A percentile compares a stretch with the other conserved stretches of the same genome.
phyloP scores from a whole-genome alignment of 106 monocot species.

The Xerophyta viscosa region DNA sequence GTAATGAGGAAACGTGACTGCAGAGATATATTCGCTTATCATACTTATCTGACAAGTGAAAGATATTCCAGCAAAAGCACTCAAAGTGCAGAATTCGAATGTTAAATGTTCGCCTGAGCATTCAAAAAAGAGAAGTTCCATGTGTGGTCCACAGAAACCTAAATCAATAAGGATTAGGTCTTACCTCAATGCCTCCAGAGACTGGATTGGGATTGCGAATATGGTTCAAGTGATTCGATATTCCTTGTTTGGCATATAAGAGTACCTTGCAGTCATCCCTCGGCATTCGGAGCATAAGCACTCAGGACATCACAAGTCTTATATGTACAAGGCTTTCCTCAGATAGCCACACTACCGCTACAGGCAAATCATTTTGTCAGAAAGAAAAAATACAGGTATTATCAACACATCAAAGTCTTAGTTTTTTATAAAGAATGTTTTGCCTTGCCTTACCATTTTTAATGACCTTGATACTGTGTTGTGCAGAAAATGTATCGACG shows the following conservation, averaged over 20 bases:
- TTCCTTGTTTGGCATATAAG: constrained; percentile 47
- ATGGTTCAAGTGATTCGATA: constrained; percentile 42
- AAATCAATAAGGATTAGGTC: constrained; percentile 45
- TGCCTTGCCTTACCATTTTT: background rate
- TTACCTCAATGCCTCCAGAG: constrained; percentile 32
- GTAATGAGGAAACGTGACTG: too few relatives aligned
- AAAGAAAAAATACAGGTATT: constrained; percentile 6
- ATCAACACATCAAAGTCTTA: background rate
- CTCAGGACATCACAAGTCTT: background rate
- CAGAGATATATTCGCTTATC: background rate
- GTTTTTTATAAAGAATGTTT: background rate
- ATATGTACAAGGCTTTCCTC: constrained; percentile 8
- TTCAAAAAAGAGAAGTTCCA: constrained; percentile 37
- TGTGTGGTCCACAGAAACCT: constrained; percentile 22
- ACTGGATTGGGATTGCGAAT: constrained; percentile 20
- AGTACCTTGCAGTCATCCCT: constrained; percentile 4
- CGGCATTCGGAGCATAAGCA: constrained; percentile 13
- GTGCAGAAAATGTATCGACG: constrained; percentile 49
- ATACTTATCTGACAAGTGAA: constrained; percentile 27
- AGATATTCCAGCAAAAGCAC: constrained; percentile 21
- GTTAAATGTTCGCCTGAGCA: constrained; percentile 21
- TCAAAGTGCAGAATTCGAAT: constrained; percentile 43
- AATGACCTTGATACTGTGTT: background rate
- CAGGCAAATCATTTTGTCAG: constrained; percentile 17
- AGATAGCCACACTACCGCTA: background rate